Conservation (phyloP, 2,329 filamentous ascomycete genomes). For the Colletotrichum sp. region DNA sequence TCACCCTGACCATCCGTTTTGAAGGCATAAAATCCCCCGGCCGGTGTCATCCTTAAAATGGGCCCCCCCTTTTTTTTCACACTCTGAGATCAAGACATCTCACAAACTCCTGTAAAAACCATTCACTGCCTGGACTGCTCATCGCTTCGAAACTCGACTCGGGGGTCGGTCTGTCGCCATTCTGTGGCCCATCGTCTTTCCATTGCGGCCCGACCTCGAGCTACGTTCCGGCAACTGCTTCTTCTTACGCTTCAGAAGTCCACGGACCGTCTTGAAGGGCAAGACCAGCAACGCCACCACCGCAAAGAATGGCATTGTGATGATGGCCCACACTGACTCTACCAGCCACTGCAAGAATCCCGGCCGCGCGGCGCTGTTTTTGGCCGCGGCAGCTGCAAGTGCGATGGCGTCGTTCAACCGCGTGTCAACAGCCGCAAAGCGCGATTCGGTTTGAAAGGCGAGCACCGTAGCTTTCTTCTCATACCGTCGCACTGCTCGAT, state of each 20-base stretch:
- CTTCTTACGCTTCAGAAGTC: slow-evolving; percentile 37
- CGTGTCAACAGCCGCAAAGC: slow-evolving; percentile 73
- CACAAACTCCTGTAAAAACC: background rate
- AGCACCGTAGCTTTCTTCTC: slow-evolving; percentile 86
- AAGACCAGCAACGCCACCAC: slow-evolving; percentile 44
- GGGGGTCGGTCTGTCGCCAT: slow-evolving; percentile 41
- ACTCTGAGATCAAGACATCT: background rate
- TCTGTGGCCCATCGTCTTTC: slow-evolving; percentile 31
- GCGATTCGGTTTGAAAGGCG: slow-evolving; percentile 76
- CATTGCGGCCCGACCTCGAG: slow-evolving; percentile 27
- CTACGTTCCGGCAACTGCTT: slow-evolving; percentile 27
- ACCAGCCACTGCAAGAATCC: slow-evolving; percentile 41
- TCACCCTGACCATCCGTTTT: background rate
- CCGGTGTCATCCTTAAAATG: background rate
- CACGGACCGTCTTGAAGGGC: slow-evolving; percentile 44
- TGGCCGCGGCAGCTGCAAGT: slow-evolving; percentile 78
- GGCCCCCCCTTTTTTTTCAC: background rate
- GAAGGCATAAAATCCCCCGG: background rate
- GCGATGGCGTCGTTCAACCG: slow-evolving; percentile 79
- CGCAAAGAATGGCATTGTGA: slow-evolving; percentile 48
- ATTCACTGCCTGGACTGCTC: background rate
- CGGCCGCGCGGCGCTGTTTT: slow-evolving; percentile 45
- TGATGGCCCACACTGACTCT: slow-evolving; percentile 37
- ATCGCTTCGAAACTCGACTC: slow-evolving; percentile 29
- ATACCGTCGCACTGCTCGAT: slow-evolving; percentile 86